Evolutionary conservation across 2,329 filamentous ascomycete genomes (phyloP), one percentile per base, ranked within the genome.

Genomic region (Hypoxylon sp.): DNA sequence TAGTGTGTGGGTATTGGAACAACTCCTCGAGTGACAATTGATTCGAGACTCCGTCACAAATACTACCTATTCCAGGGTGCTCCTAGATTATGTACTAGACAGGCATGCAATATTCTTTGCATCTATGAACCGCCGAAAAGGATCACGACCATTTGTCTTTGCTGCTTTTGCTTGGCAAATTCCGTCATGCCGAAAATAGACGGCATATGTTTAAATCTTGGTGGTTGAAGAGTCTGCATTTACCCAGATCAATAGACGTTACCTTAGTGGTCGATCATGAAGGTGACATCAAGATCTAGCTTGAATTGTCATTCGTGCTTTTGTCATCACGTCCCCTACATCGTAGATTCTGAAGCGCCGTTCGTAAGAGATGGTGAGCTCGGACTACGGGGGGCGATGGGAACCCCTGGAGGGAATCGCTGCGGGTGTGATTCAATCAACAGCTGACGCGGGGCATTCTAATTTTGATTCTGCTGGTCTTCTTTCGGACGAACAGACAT

Each of bases 331-430:
- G 36, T 47, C 43, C 35, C 53, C 38, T 31, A 45, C 23, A 52
- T 26, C 27, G 47, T 23, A 23, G 16, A 44, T 20, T 52, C 41
- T 60, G 59, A 61, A 49, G 60, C 63, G 37, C 44, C 49, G 53
- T 47, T 50, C 40, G 61, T 65, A 55, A 61, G 42, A 61, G 44
- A 51, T 47, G 16, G 37, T 20, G 20, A 35, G 48, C 45, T 50
- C 48, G 42, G 50, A 49, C 50, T 45, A 50, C 44, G 41, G 47
- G 44, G 41, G 25, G 20, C 30, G 38, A 6, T 55, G 55, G 46
- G 49, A 59, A 59, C 56, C 42, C 59, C 55, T 59, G 44, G 50
- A 43, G 55, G 34, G 32, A 45, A 52, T 58, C 44, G 29, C 51
- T 46, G 51, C 47, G 35, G 35, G 40, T 40, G 34, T 55, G 55